Conservation (phyloP, 2,329 filamentous ascomycete species). For the Paraconiothyrium brasiliense region DNA sequence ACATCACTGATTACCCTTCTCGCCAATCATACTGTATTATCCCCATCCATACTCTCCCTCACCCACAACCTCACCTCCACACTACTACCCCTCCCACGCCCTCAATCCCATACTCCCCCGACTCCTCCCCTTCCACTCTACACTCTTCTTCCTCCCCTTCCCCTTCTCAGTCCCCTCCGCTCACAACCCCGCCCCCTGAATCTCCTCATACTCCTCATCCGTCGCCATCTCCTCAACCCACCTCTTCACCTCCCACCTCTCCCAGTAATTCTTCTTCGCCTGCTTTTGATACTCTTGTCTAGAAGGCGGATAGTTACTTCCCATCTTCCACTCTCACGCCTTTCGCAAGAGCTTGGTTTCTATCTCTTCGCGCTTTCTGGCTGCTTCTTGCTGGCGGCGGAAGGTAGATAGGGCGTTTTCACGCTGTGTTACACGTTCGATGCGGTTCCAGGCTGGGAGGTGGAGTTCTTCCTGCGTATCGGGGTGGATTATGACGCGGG, state of each 20-base stretch:
- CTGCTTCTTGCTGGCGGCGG: not conserved
- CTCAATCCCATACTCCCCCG: slow-evolving; percentile 2
- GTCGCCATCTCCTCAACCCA: not conserved
- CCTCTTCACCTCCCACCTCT: slow-evolving; percentile 15
- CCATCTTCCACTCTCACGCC: slow-evolving; percentile 12
- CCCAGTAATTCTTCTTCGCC: slow-evolving; percentile 7
- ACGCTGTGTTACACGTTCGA: not conserved
- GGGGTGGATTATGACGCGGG: not conserved
- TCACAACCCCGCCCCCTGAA: not conserved
- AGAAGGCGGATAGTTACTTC: slow-evolving; percentile 7
- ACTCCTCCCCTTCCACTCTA: not conserved
- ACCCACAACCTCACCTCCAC: not conserved
- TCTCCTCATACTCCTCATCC: not conserved
- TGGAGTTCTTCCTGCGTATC: not conserved
- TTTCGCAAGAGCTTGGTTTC: not conserved
- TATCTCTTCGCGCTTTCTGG: not conserved
- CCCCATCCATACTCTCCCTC: too few species aligned
- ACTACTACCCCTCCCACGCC: not conserved
- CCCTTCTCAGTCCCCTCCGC: not conserved
- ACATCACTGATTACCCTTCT: too few species aligned
- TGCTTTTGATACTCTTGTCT: not conserved
- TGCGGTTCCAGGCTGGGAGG: not conserved
- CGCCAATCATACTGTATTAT: too few species aligned
- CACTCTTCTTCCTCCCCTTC: not conserved
- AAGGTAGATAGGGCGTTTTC: not conserved